Base-by-base conservation (phyloP, 208 protist species). In the Leptomonas seymouri region DNA sequence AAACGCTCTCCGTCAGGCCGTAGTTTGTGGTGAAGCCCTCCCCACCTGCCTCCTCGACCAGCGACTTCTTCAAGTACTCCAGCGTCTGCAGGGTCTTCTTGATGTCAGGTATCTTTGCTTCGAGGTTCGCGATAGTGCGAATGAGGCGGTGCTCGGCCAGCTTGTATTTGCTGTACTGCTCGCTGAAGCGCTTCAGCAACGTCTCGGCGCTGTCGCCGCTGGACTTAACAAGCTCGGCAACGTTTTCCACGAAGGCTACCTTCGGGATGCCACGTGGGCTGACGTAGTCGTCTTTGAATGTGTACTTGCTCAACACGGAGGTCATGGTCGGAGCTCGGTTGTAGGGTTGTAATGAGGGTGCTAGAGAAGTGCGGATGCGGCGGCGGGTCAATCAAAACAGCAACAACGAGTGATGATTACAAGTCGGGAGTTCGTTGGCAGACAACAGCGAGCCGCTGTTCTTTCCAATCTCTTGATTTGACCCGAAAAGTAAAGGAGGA, bases 121-220 rank as follows among this genome's bases (percentile, higher is more conserved):
- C 87, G 27, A 98, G 82, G 61, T 80, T 91, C 21, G 87, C 87
- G 21, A 89, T 84, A 67, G 85, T 95, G 68, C 90, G 87, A 34
- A 87, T 83, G 49, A 98, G 89, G 21, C 93, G 88, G 69, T 93
- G 85, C 80, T 98, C 95, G 50, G 89, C 86, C 58, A 98, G 82
- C 62, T 98, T 97, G 84, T 96, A 98, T 76, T 98, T 97, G 82
- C 86, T 93, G 85, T 91, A 93, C 80, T 96, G 82, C 53, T 97
- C 84, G 58, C 92, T 77, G 42, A 97, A 81, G 46, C 89, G 82
- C 76, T 96, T 95, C 55, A 98, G 62, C 46, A 95, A 78, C 51
- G 72, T 85, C 54, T 97, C 86, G 16, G 82, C 80, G n/a, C 81
- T 81, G 66, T 85, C 86, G 53, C 88, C 91, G 56, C 86, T 93